Evolutionary conservation across 257 asterid species (phyloP), one percentile per base, ranked within the genome.

Genomic region (Jasminum sambac): DNA sequence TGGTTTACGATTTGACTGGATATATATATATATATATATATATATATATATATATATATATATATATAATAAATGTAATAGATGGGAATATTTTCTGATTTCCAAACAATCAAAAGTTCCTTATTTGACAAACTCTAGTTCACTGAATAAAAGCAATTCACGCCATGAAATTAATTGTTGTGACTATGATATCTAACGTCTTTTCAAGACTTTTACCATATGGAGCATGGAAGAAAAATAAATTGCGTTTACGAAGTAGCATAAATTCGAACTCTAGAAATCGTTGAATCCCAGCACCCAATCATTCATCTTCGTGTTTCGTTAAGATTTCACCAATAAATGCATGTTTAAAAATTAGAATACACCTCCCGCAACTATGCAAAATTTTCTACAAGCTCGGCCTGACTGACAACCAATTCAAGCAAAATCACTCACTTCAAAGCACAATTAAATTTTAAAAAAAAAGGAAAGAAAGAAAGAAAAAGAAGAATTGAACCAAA

Each of bases 401-500:
- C 62, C 62, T 11, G 23, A 55, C 67, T 8, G 4, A n/a, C 48
- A 24, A 19, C 43, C 30, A 64, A 66, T 40, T 6, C 24, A 50
- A 38, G 52, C 46, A 7, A 21, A 76, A 70, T 59, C 34, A 79
- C 52, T 43, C 42, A 71, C 66, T 55, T 55, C 68, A 67, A 14
- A 5, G n/a, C n/a, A 17, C 40, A 57, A 68, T 57, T 40, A 71
- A 41, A 26, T 38, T 66, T 11, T 38, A 48, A 17, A 19, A 64
- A 36, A 58, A n/a, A n/a, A n/a, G n/a, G n/a, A 12, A 67, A n/a
- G 40, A 44, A 63, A n/a, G n/a, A 37, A 41, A 24, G 8, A 40
- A 25, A 12, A 67, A n/a, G 40, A 44, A 63, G 59, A 13, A 57
- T 14, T 2, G 41, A 48, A 50, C 1, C 8, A 24, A n/a, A 26